Evolutionary conservation across 2,329 filamentous ascomycete genomes (phyloP), one percentile per base, ranked within the genome.

Genomic region (Fusarium sororula): DNA sequence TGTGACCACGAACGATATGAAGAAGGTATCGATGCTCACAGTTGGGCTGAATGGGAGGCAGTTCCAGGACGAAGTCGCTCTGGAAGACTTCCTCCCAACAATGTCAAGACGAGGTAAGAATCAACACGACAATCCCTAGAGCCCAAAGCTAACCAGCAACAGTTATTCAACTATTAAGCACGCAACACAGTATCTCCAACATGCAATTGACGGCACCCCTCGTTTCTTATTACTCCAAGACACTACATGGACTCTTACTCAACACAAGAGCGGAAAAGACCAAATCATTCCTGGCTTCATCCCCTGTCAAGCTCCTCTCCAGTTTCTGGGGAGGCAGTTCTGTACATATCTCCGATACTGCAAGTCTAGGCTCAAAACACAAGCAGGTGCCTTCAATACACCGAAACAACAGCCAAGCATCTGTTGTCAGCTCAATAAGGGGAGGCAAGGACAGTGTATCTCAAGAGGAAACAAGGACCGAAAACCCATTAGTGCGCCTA

Each of bases 301-400:
- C 95, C 2, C 95, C 96, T 0, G 94, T 97, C 54, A 98, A 98
- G 81, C 87, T 98, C 78, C 86, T 98, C 22, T 97, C 95, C 0
- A 97, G 89, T 78, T 90, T 98, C 61, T 90, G 97, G 77, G 89
- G 90, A 39, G 89, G 90, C 30, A 89, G 87, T 63, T 87, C 86
- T 39, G 85, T 84, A 58, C 87, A 85, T 70, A 84, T 74, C 5
- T 63, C 75, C 15, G 81, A 81, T 8, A 66, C 77, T 10, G 71
- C 73, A 15, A 69, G 78, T 11, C 53, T 78, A 14, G 72, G 75
- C 20, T 75, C 84, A 15, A 87, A 85, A 66, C 84, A 83, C 56
- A 84, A 84, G 44, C 82, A 83, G 24, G 71, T 77, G 6, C 83
- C 84, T 20, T 84, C 83, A 80, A 81, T 82, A 79, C 81, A 83